phyloP scores from a whole-genome alignment of 2,329 filamentous ascomycete genomes.

The Aspergillus ibericus region DNA sequence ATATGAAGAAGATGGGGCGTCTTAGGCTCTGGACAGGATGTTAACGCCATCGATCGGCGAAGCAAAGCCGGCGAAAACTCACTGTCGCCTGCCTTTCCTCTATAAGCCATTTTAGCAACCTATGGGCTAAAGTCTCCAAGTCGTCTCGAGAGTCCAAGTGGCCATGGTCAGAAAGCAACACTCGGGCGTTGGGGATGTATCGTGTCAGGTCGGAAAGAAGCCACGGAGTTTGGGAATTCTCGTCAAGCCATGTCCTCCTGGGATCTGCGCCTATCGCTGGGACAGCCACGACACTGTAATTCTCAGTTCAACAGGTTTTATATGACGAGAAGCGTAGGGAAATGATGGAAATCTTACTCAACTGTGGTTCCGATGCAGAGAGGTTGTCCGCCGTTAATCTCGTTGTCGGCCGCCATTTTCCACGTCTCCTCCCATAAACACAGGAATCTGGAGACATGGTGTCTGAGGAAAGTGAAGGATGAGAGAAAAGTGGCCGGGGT shows the following conservation, averaged over 20 bases:
- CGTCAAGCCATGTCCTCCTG: constrained; percentile 28
- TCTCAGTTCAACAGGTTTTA: neutral
- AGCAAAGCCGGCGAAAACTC: neutral
- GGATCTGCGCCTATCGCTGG: constrained; percentile 37
- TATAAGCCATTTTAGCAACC: constrained; percentile 25
- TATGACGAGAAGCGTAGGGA: neutral
- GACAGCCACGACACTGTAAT: constrained; percentile 34
- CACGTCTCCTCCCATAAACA: neutral
- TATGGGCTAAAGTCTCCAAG: constrained; percentile 28
- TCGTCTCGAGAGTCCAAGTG: constrained; percentile 25
- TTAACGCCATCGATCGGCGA: neutral
- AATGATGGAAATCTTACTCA: constrained; percentile 26
- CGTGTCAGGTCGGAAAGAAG: constrained; percentile 24
- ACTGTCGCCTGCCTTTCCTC: constrained; percentile 24
- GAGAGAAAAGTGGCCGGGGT: neutral
- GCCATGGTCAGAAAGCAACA: constrained; percentile 33
- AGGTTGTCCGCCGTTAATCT: neutral
- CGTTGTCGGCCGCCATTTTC: constrained; percentile 9
- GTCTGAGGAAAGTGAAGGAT: neutral
- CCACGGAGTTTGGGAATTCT: constrained; percentile 25
- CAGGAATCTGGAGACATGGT: neutral
- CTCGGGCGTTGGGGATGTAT: constrained; percentile 25
- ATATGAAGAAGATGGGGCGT: constrained; percentile 61
- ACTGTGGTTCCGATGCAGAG: constrained; percentile 12
- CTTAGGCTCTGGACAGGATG: constrained; percentile 17